These are phyloP conservation scores for Phalaenopsis hybrid DNA, from an alignment of 116 monocot genomes.

Conservation along the genomic window DNA sequence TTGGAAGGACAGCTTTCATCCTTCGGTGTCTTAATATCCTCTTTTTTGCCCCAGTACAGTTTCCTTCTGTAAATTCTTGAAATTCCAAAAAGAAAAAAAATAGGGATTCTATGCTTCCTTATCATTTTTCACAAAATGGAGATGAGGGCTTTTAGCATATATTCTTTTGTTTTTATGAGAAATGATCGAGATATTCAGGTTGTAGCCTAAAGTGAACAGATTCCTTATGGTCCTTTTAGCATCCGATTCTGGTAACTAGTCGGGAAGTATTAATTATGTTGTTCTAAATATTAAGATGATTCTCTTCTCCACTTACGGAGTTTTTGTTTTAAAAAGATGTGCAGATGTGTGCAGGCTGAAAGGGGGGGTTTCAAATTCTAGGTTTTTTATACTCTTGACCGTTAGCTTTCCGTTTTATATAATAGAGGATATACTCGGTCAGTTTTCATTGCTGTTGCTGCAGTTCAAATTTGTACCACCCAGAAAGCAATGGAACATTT, in stretches of 20 bases:
- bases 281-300: background rate
- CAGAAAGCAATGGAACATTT: background rate
- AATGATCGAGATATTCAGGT: background rate
- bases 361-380: background rate
- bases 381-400: background rate
- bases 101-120: constrained; percentile 6
- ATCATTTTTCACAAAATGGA: constrained; percentile 11
- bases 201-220: constrained; percentile 7
- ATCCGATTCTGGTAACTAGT: background rate
- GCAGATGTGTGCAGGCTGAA: background rate
- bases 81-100: background rate
- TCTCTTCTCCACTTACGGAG: background rate
- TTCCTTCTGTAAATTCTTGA: constrained; percentile 4
- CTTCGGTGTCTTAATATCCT: background rate
- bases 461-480: background rate
- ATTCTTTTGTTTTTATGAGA: constrained; percentile 5
- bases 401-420: background rate
- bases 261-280: background rate
- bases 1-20: background rate
- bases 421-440: background rate
- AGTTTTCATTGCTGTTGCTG: background rate
- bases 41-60: constrained; percentile 9
- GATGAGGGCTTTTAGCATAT: constrained; percentile 3
- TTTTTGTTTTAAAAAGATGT: background rate
- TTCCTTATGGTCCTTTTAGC: background rate